Evolutionary conservation across 2,329 filamentous ascomycete genomes (phyloP), one percentile per base, ranked within the genome.

Genomic region (Ploettnerulaceae sp.): DNA sequence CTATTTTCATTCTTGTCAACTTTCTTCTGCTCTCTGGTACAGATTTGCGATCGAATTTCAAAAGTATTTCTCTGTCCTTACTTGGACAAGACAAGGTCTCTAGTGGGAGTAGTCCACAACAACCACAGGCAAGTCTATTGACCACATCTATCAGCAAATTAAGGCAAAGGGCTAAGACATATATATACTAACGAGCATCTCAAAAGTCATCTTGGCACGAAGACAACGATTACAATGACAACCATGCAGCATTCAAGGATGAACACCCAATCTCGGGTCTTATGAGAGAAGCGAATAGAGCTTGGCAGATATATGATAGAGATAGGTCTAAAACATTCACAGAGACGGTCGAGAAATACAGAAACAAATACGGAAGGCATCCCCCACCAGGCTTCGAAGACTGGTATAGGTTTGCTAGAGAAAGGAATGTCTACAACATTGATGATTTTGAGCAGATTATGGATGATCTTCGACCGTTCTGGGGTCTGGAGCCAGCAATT

Each of bases 401-500:
- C 36, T 83, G 80, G 79, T 73, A 77, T 55, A 63, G 67, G 24
- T 77, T 76, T 46, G 79, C 79, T 5, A 56, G 65, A 15, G 67
- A 73, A 20, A 67, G 68, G 33, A 66, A 77, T 26, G 72, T 76
- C n/a, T 63, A 81, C 45, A 68, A 82, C 7, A 69, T 83, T 29
- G 79, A 83, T 57, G 74, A 79, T 44, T 83, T 81, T 64, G 76
- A 81, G 57, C 77, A 79, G 49, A 78, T 83, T 47, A 79, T 81
- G 66, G 73, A 79, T 52, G 79, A 84, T 58, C 57, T 82, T 43
- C 67, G 73, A 35, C 79, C 79, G 2, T 81, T 77, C 57, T 82
- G 78, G 79, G 76, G 58, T 20, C 49, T 68, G 2, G 57, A 65
- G 14, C 65, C 66, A 6, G 44, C 53, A 5, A 55, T 57, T 2